These are phyloP conservation scores for Calonectria honghensis DNA, from an alignment of 2,329 filamentous ascomycete genomes.

Conservation along the genomic window DNA sequence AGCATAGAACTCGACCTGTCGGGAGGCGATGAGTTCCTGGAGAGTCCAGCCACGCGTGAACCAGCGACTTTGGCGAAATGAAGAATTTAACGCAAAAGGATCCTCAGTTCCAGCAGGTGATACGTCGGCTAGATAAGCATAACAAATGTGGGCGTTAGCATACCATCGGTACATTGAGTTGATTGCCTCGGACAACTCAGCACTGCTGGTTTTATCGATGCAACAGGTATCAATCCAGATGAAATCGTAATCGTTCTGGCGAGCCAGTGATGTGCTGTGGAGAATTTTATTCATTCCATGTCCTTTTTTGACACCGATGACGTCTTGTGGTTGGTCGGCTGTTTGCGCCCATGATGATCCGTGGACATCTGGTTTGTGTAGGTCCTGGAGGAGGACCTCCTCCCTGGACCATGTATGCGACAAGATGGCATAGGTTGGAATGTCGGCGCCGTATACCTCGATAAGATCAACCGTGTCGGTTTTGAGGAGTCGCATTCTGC, in stretches of 20 bases:
- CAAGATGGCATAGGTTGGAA: conserved; percentile 33
- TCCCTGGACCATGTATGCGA: conserved; percentile 38
- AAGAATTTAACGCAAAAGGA: neutral
- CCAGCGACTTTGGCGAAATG: conserved; percentile 31
- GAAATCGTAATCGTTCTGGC: neutral
- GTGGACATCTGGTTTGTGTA: neutral
- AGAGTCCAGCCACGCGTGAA: conserved; percentile 46
- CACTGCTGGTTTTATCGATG: conserved; percentile 45
- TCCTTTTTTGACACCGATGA: conserved; percentile 1
- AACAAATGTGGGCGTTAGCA: conserved; percentile 35
- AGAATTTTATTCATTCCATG: conserved; percentile 1
- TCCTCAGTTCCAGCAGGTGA: conserved; percentile 3
- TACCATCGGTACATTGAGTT: conserved; percentile 48
- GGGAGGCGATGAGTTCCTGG: conserved; percentile 32
- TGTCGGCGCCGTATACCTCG: conserved; percentile 24
- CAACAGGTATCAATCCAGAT: conserved; percentile 46
- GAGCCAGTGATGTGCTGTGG: neutral
- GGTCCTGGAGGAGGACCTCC: conserved; percentile 33
- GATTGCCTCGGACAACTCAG: conserved; percentile 45
- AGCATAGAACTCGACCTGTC: conserved; percentile 32
- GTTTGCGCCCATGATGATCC: conserved; percentile 12
- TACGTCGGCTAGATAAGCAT: conserved; percentile 43
- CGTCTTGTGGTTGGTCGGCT: neutral
- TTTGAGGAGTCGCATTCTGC: conserved; percentile 20
- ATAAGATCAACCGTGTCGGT: neutral